Evolutionary conservation across 2,329 filamentous ascomycete genomes (phyloP).

Genomic region (Proliferodiscus dingleyae): DNA sequence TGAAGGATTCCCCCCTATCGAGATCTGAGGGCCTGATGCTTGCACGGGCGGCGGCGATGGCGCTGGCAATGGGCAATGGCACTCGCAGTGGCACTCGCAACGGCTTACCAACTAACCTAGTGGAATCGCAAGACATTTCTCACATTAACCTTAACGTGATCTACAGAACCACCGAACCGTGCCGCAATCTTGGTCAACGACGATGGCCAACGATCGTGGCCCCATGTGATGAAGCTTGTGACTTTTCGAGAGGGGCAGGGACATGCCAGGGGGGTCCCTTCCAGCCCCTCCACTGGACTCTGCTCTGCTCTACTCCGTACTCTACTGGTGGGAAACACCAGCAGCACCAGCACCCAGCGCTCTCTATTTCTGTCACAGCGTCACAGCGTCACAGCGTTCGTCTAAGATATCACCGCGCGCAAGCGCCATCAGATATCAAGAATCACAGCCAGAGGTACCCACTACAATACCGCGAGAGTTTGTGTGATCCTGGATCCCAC

Average conservation of each 20-base stretch:
- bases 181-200: background rate
- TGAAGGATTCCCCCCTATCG: constrained; percentile 3
- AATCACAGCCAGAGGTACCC: background rate
- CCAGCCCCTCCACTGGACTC: too few species aligned
- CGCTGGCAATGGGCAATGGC: too few species aligned
- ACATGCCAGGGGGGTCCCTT: too few species aligned
- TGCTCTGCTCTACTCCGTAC: background rate
- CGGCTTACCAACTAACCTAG: background rate
- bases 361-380: background rate
- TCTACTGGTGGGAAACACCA: background rate
- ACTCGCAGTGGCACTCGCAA: too few species aligned
- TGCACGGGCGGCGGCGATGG: too few species aligned
- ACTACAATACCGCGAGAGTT: too few species aligned
- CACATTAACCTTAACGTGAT: constrained; percentile 13
- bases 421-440: background rate
- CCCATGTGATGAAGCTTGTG: background rate
- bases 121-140: background rate
- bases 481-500: too few species aligned
- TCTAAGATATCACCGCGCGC: too few species aligned
- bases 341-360: too few species aligned
- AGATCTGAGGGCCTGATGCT: background rate
- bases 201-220: too few species aligned
- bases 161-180: constrained; percentile 6
- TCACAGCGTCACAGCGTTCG: too few species aligned
- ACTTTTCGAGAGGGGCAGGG: too few species aligned